Evolutionary conservation across 345 rosid genomes (phyloP), one percentile per base, ranked within the genome.

Genomic region (Corchorus olitorius): DNA sequence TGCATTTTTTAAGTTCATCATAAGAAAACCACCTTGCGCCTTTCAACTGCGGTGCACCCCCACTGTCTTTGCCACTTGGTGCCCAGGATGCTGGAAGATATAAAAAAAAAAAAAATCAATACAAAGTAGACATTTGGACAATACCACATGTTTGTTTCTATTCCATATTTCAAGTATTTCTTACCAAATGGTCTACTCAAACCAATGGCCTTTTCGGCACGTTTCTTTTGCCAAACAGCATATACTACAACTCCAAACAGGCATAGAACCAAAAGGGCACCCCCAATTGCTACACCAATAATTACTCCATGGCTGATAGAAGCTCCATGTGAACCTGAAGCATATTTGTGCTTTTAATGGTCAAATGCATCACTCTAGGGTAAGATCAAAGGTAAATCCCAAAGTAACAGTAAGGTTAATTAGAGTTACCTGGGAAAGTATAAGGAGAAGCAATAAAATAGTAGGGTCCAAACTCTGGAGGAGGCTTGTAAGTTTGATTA

Each of bases 21-120:
- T 83, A 93, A 8, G 97, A 93, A 83, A 96, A 93, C 98, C 96
- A 93, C 76, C 98, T 81, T 55, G 99, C 97, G 65, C 99, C 99
- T 87, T 93, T 96, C 82, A 96, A 76, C 76, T 93, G 93, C 1
- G 99, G 98, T 17, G 94, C 97, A 0, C 94, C 91, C 1, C 98
- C 97, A 2, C 91, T 91, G 77, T 93, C 94, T 84, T 87, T 93
- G 27, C 96, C 92, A 56, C 97, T 89, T 0, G 98, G 86, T 48
- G 84, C 92, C 99, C 99, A 96, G 8, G 99, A 96, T 75, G 89
- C 99, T 96, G 84, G 11, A 83, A 80, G 15, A 58, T 15, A 66
- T 27, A 27, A 55, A 52, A 73, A 55, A n/a, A 75, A 27, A 55
- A 52, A 73, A 55, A n/a, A 75, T 33, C 17, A n/a, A 43, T 45